A percentile compares a stretch with the other conserved stretches of the same genome.
These are phyloP conservation scores for Pseudopyricularia javanii DNA, from an alignment of 2,329 filamentous ascomycete species.

Conservation along the genomic window DNA sequence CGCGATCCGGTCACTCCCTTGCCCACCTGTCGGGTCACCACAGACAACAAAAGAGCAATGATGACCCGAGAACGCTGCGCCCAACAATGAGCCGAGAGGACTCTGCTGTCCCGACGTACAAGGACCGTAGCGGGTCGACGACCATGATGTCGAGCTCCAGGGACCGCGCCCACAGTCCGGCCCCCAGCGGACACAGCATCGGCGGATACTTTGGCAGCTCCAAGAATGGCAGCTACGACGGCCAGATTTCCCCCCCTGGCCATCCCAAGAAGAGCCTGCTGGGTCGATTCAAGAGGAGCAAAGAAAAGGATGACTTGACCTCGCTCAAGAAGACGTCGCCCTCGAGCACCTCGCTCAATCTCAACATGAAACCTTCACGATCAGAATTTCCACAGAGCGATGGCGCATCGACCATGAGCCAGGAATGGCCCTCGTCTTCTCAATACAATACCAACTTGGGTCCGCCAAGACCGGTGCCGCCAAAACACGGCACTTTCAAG, in stretches of 20 bases:
- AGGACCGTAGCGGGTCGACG: slow-evolving; percentile 38
- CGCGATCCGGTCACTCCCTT: slow-evolving; percentile 45
- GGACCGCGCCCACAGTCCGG: slow-evolving; percentile 66
- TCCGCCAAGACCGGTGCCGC: slow-evolving; percentile 24
- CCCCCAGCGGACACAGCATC: slow-evolving; percentile 58
- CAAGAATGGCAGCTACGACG: slow-evolving; percentile 35
- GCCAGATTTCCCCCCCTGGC: slow-evolving; percentile 45
- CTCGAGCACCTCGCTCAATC: slow-evolving; percentile 38
- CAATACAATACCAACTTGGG: slow-evolving; percentile 22
- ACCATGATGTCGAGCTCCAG: slow-evolving; percentile 28
- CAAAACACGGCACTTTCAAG: slow-evolving; percentile 41
- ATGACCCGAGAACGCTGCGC: slow-evolving; percentile 52
- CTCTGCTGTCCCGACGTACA: slow-evolving; percentile 38
- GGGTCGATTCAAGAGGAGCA: slow-evolving; percentile 39
- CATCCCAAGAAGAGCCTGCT: slow-evolving; percentile 39
- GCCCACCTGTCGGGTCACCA: slow-evolving; percentile 52
- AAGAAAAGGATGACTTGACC: slow-evolving; percentile 34
- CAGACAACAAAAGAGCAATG: slow-evolving; percentile 59
- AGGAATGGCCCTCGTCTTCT: slow-evolving; percentile 16
- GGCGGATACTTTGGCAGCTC: slow-evolving; percentile 24
- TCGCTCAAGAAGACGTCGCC: slow-evolving; percentile 35
- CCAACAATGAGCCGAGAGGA: slow-evolving; percentile 70
- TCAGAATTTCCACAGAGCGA: slow-evolving; percentile 22
- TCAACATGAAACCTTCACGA: slow-evolving; percentile 29
- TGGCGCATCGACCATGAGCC: not conserved